These are phyloP conservation scores for Clarireedia paspali DNA, from an alignment of 2,329 filamentous ascomycete genomes.

Conservation along the genomic window DNA sequence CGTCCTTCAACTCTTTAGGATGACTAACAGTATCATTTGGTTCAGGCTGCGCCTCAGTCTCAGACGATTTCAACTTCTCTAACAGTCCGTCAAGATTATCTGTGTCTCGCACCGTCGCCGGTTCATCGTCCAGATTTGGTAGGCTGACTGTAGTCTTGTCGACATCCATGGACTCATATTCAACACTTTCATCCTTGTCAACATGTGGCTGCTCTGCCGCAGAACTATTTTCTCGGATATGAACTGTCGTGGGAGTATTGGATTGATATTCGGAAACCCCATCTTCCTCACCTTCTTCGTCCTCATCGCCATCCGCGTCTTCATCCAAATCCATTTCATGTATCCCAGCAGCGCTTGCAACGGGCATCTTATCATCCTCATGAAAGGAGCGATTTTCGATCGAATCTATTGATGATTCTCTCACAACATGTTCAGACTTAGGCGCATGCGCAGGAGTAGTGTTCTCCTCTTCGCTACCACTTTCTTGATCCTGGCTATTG, in stretches of 20 bases:
- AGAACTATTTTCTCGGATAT: not conserved
- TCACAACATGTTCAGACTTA: not conserved
- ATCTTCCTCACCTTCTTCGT: not conserved
- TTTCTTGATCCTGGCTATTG: not conserved
- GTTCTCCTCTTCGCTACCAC: not conserved
- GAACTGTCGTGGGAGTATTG: not conserved
- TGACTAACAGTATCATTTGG: not conserved
- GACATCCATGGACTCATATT: not conserved
- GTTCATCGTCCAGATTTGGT: not conserved
- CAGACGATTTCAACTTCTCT: not conserved
- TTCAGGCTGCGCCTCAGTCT: not conserved
- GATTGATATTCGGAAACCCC: not conserved
- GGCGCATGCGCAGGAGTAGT: not conserved
- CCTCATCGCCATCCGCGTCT: not conserved
- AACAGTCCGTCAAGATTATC: slow-evolving; percentile 1
- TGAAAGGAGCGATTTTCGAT: not conserved
- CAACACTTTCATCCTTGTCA: not conserved
- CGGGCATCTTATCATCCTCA: not conserved
- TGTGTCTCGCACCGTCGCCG: not conserved
- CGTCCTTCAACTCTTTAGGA: not conserved
- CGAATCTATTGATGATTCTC: not conserved
- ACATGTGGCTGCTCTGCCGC: not conserved
- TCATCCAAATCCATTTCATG: not conserved
- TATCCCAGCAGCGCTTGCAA: too few relatives aligned
- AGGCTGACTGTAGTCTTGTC: not conserved